phyloP scores from a whole-genome alignment of 768 basidiomycete genomes.

The Leccinum barrowsii region DNA sequence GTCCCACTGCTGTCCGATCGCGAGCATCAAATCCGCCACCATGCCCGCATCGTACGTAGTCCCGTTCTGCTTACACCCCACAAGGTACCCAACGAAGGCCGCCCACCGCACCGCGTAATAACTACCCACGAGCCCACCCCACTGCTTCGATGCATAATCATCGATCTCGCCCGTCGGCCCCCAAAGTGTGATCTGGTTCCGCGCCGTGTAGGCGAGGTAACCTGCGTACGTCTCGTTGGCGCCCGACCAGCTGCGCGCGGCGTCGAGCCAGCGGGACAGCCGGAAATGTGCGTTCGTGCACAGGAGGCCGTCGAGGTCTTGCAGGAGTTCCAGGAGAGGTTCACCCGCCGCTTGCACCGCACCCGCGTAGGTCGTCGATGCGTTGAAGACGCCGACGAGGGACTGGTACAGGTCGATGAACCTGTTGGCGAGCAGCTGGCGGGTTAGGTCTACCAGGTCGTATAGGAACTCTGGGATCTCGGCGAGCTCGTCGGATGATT shows the following conservation, averaged over 20 bases:
- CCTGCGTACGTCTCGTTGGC: slow-evolving; percentile 30
- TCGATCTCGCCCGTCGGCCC: slow-evolving; percentile 40
- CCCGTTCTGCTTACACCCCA: slow-evolving; percentile 24
- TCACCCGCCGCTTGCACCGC: slow-evolving; percentile 22
- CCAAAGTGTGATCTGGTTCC: slow-evolving; percentile 44
- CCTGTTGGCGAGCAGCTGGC: slow-evolving; percentile 38
- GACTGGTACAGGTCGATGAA: slow-evolving; percentile 33
- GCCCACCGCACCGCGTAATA: slow-evolving; percentile 38
- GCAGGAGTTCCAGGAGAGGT: slow-evolving; percentile 30
- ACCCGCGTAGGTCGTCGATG: slow-evolving; percentile 15
- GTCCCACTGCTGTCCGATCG: slow-evolving; percentile 34
- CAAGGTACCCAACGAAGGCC: slow-evolving; percentile 35
- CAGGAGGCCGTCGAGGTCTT: slow-evolving; percentile 35
- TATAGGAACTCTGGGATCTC: slow-evolving; percentile 33
- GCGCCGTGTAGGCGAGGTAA: slow-evolving; percentile 37
- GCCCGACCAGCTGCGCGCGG: slow-evolving; percentile 30
- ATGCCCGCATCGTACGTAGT: slow-evolving; percentile 27
- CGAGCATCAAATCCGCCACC: slow-evolving; percentile 27
- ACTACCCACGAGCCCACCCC: slow-evolving; percentile 36
- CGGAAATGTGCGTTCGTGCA: slow-evolving; percentile 31
- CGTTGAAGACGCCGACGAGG: slow-evolving; percentile 30
- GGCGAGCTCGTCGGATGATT: slow-evolving; percentile 14
- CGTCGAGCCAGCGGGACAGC: slow-evolving; percentile 36
- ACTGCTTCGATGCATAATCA: slow-evolving; percentile 44
- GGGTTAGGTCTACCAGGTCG: slow-evolving; percentile 39